Evolutionary conservation across 169 alveolate genomes (phyloP).

Genomic region (Plasmodium inui): DNA sequence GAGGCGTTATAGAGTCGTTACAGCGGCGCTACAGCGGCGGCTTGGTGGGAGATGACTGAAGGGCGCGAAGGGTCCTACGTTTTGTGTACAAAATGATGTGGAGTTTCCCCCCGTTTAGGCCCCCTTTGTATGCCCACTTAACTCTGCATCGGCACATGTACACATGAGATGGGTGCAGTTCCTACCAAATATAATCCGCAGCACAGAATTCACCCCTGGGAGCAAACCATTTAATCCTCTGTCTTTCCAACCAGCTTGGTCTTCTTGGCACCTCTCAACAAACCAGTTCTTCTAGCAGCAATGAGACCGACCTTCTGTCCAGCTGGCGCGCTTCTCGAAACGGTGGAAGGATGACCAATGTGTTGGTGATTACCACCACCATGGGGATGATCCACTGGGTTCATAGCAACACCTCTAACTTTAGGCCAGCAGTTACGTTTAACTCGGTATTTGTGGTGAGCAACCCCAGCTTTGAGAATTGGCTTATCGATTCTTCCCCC

Average conservation of each 20-base stretch:
- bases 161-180: too few relatives aligned
- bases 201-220: neutral
- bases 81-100: too few relatives aligned
- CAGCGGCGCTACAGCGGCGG: too few relatives aligned
- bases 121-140: too few relatives aligned
- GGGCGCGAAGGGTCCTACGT: too few relatives aligned
- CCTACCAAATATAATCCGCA: neutral
- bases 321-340: slow-evolving; percentile 97
- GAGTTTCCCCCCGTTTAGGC: too few relatives aligned
- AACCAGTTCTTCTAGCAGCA: slow-evolving; percentile 99
- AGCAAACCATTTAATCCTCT: slow-evolving; percentile 8
- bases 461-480: slow-evolving; percentile 98
- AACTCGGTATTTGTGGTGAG: slow-evolving; percentile 97
- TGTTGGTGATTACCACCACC: slow-evolving; percentile 99
- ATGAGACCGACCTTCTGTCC: slow-evolving; percentile 99
- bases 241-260: slow-evolving; percentile 82
- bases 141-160: too few relatives aligned
- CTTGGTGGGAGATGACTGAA: too few relatives aligned
- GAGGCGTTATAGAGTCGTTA: too few relatives aligned
- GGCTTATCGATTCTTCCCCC: slow-evolving; percentile 99
- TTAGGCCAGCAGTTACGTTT: slow-evolving; percentile 99
- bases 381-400: slow-evolving; percentile 99
- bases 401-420: slow-evolving; percentile 99
- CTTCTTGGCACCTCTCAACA: slow-evolving; percentile 97
- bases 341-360: slow-evolving; percentile 99